Conservation (phyloP, 2,329 filamentous ascomycete species). For the Calycina herbarum region DNA sequence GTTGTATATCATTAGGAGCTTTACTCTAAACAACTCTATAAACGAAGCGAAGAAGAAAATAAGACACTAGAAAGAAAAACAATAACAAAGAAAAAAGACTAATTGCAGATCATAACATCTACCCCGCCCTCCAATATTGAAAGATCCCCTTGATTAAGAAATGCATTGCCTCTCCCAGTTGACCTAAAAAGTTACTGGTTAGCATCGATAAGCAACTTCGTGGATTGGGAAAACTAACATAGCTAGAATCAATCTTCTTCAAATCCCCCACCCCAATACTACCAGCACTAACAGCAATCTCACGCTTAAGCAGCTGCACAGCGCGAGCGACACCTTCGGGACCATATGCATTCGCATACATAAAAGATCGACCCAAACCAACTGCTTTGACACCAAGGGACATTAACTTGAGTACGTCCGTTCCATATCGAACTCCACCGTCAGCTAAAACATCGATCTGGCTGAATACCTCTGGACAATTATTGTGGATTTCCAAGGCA, state of each 20-base stretch:
- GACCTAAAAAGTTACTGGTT: too few relatives aligned
- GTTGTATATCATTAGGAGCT: too few relatives aligned
- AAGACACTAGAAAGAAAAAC: too few relatives aligned
- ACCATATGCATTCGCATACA: slow-evolving; percentile 53
- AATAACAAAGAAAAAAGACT: too few relatives aligned
- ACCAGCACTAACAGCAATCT: slow-evolving; percentile 13
- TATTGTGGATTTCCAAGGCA: slow-evolving; percentile 53
- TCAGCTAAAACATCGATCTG: slow-evolving; percentile 56
- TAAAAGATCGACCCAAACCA: slow-evolving; percentile 54
- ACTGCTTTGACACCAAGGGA: slow-evolving; percentile 62
- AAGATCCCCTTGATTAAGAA: too few relatives aligned
- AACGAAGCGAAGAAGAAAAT: too few relatives aligned
- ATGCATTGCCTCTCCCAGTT: too few relatives aligned
- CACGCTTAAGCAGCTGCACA: slow-evolving; percentile 49
- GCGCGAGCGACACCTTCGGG: slow-evolving; percentile 47
- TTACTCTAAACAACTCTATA: too few relatives aligned
- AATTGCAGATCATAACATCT: too few relatives aligned
- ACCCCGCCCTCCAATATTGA: too few relatives aligned
- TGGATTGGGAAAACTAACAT: background rate
- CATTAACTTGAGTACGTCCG: slow-evolving; percentile 60
- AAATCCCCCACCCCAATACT: background rate
- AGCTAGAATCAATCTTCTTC: background rate
- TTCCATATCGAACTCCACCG: slow-evolving; percentile 56
- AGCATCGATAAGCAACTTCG: too few relatives aligned
- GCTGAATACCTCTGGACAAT: slow-evolving; percentile 24